These are phyloP conservation scores for Calonectria honghensis DNA, from an alignment of 2,329 filamentous ascomycete species.

Conservation along the genomic window DNA sequence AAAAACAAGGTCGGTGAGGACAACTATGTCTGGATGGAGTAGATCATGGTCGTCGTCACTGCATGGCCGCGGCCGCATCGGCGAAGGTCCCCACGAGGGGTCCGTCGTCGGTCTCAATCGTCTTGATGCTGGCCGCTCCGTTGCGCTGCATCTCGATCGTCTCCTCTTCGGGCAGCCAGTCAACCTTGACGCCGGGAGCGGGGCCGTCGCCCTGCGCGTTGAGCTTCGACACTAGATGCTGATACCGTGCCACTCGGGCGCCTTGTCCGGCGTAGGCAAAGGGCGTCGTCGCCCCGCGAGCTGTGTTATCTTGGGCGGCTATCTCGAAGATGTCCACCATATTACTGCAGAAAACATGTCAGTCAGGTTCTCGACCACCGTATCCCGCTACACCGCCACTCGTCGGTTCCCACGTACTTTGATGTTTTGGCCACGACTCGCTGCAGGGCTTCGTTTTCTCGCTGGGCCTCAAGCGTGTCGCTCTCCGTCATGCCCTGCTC, in stretches of 20 bases:
- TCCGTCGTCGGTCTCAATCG: conserved; percentile 59
- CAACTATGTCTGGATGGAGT: conserved; percentile 27
- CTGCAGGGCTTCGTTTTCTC: conserved; percentile 79
- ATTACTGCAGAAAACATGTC: conserved; percentile 66
- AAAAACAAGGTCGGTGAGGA: conserved; percentile 3
- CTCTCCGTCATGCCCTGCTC: conserved; percentile 73
- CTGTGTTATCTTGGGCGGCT: conserved; percentile 69
- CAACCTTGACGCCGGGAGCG: conserved; percentile 68
- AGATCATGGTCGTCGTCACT: conserved; percentile 51
- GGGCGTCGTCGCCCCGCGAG: conserved; percentile 60
- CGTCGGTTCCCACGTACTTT: conserved; percentile 67
- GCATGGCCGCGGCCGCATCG: conserved; percentile 74
- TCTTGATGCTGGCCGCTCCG: conserved; percentile 58
- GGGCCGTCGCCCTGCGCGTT: conserved; percentile 65
- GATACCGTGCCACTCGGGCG: conserved; percentile 74
- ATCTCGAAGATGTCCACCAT: conserved; percentile 82
- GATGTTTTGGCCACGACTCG: conserved; percentile 79
- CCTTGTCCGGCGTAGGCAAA: conserved; percentile 74
- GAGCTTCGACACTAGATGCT: conserved; percentile 77
- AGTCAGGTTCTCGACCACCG: conserved; percentile 36
- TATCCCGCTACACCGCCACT: neutral
- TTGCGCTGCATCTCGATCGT: conserved; percentile 66
- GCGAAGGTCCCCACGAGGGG: conserved; percentile 77
- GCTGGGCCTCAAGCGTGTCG: conserved; percentile 77
- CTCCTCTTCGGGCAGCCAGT: conserved; percentile 74